phyloP scores from a whole-genome alignment of 306 rosid species.

The Hippophae gyantsensis region DNA sequence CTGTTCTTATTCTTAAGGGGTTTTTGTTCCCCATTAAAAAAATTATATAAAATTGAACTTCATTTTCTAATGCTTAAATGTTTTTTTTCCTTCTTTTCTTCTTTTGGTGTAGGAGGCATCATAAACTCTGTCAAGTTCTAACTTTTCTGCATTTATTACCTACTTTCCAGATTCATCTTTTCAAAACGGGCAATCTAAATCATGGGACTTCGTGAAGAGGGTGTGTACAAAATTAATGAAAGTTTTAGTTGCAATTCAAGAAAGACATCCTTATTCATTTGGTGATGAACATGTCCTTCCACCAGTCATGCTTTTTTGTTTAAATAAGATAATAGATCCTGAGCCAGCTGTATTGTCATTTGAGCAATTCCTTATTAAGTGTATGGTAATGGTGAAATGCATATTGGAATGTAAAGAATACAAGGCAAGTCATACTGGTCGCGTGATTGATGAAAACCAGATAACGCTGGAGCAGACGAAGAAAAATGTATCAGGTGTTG shows the following conservation, averaged over 20 bases:
- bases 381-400: constrained; percentile 88
- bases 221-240: constrained; percentile 83
- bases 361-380: constrained; percentile 89
- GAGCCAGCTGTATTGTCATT: constrained; percentile 59
- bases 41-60: no score
- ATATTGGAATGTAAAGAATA: constrained; percentile 91
- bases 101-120: neutral
- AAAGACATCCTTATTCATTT: constrained; percentile 85
- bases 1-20: no score
- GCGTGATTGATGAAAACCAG: constrained; percentile 83
- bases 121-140: neutral
- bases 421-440: constrained; percentile 75
- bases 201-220: constrained; percentile 72
- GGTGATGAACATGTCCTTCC: constrained; percentile 82
- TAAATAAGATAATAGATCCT: constrained; percentile 78
- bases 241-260: constrained; percentile 79
- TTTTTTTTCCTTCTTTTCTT: no score
- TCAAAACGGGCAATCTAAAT: constrained; percentile 58
- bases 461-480: constrained; percentile 69
- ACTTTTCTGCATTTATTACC: constrained; percentile 13
- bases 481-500: constrained; percentile 69
- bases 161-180: constrained; percentile 70
- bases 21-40: no score
- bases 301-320: constrained; percentile 65
- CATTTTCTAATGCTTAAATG: no score